Percentiles rank a stretch among this genome's conserved stretches.
These are phyloP conservation scores for Austroboletus niveus DNA, from an alignment of 1,284 basidiomycete species.

Conservation along the genomic window DNA sequence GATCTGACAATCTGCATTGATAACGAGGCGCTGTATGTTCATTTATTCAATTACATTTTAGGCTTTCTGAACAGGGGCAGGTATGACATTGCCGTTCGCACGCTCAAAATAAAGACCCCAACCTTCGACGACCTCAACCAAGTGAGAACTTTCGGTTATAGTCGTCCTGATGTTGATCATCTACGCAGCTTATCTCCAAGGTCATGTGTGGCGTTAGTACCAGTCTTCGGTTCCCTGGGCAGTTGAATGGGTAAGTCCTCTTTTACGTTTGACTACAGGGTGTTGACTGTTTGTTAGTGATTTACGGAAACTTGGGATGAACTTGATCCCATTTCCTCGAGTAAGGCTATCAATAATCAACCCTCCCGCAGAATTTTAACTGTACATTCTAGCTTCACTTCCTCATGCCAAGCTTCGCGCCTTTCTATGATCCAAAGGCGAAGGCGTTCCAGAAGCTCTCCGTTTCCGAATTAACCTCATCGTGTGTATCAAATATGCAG, in stretches of 20 bases:
- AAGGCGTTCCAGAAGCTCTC: conserved; percentile 63
- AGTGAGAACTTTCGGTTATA: conserved; percentile 40
- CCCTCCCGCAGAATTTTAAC: neutral
- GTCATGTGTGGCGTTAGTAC: conserved; percentile 92
- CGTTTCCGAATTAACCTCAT: conserved; percentile 67
- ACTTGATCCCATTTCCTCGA: conserved; percentile 91
- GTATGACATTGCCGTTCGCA: conserved; percentile 80
- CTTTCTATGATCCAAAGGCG: conserved; percentile 65
- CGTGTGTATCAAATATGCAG: conserved; percentile 40
- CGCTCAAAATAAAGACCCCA: conserved; percentile 72
- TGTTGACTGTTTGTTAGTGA: conserved; percentile 52
- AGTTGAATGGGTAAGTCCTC: conserved; percentile 74
- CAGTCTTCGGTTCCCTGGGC: conserved; percentile 90
- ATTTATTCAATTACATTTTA: neutral
- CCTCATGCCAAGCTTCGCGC: conserved; percentile 86
- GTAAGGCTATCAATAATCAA: conserved; percentile 38
- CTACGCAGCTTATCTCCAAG: conserved; percentile 66
- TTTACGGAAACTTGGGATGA: conserved; percentile 90
- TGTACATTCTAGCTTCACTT: conserved; percentile 68
- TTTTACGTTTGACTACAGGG: neutral
- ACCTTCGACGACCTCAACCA: conserved; percentile 77
- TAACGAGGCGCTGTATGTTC: conserved; percentile 84
- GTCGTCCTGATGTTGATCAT: neutral
- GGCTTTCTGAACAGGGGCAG: conserved; percentile 32
- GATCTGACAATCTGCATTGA: conserved; percentile 91